phyloP scores from a whole-genome alignment of 78 protist genomes.

The Dictyostelium firmibasis region DNA sequence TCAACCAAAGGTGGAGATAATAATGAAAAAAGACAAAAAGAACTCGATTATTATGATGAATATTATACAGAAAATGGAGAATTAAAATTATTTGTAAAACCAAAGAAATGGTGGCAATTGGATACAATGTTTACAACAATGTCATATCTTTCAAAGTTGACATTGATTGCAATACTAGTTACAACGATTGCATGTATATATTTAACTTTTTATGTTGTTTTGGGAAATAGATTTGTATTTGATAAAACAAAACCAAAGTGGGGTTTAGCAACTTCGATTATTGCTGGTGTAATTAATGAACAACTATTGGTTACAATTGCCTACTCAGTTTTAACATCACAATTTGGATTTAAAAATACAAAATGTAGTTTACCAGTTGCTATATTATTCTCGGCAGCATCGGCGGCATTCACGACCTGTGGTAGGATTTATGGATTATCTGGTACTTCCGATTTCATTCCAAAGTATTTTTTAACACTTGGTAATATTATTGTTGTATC shows the following conservation, averaged over 20 bases:
- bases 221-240: slow-evolving; percentile 16
- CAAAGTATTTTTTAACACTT: slow-evolving; percentile 1
- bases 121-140: neutral
- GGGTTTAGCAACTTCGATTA: neutral
- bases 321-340: neutral
- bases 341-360: slow-evolving; percentile 28
- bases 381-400: neutral
- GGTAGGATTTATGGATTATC: neutral
- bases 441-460: neutral
- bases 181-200: slow-evolving; percentile 2
- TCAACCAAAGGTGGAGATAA: neutral
- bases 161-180: neutral
- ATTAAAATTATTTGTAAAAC: neutral
- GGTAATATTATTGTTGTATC: slow-evolving; percentile 6
- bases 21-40: neutral
- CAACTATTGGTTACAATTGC: slow-evolving; percentile 10
- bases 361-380: neutral
- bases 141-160: neutral
- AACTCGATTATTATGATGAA: neutral
- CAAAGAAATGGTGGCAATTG: neutral
- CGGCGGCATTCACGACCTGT: neutral
- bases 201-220: slow-evolving; percentile 14
- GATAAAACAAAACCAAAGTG: neutral
- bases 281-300: slow-evolving; percentile 16
- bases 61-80: slow-evolving; percentile 7